phyloP scores from a whole-genome alignment of 2,329 filamentous ascomycete species.

The Cladosporium sp. region DNA sequence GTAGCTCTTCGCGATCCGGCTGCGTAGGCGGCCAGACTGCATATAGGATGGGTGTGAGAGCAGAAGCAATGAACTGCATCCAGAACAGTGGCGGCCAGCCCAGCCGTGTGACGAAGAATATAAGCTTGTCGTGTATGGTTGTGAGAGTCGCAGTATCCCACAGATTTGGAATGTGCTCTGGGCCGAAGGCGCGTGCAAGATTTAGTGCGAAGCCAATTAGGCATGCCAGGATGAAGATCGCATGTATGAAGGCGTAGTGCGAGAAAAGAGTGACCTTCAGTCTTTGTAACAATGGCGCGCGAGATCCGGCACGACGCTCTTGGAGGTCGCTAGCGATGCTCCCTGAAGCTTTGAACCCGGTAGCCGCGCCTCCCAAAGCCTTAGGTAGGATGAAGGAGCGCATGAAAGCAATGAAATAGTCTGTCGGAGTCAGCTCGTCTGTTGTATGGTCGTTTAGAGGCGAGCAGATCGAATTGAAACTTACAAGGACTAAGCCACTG shows the following conservation, averaged over 20 bases:
- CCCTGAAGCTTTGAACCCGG: conserved; percentile 62
- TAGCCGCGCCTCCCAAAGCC: conserved; percentile 53
- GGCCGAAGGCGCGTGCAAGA: conserved; percentile 52
- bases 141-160: conserved; percentile 39
- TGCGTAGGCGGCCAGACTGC: conserved; percentile 37
- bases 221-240: conserved; percentile 56
- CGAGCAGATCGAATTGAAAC: background rate
- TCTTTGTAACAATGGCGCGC: conserved; percentile 51
- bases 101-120: conserved; percentile 59
- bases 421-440: background rate
- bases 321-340: conserved; percentile 58
- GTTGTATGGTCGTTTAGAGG: background rate
- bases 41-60: conserved; percentile 17
- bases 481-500: conserved; percentile 20
- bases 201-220: conserved; percentile 36
- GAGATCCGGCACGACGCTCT: conserved; percentile 52
- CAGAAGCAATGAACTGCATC: conserved; percentile 34
- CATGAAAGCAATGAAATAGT: conserved; percentile 17
- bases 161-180: conserved; percentile 50
- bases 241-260: conserved; percentile 51
- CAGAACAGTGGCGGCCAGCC: conserved; percentile 64
- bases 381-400: conserved; percentile 25
- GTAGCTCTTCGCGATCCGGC: conserved; percentile 59
- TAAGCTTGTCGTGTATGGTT: conserved; percentile 39
- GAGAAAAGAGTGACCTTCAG: conserved; percentile 53